Percentiles rank a stretch among this genome's conserved stretches.
phyloP scores from a whole-genome alignment of 345 rosid species.

The Lumnitzera racemosa region DNA sequence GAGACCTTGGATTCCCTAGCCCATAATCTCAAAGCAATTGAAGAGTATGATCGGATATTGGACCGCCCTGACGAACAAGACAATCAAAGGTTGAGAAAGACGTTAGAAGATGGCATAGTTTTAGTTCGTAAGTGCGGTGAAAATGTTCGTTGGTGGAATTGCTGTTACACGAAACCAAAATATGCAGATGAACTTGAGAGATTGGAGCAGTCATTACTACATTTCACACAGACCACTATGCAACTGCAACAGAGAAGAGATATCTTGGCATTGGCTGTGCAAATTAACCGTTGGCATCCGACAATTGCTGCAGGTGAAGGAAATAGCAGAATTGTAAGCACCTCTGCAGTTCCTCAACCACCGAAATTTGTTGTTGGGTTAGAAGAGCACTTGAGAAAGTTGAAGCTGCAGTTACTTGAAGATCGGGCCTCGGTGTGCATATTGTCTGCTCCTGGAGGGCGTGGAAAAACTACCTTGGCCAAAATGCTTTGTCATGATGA shows the following conservation, averaged over 20 bases:
- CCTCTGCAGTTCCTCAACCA: slow-evolving; percentile 22
- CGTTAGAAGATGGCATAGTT: too few relatives aligned
- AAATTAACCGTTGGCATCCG: background rate
- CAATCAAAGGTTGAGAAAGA: too few relatives aligned
- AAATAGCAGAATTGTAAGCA: background rate
- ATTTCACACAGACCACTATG: slow-evolving; percentile 12
- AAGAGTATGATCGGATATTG: background rate
- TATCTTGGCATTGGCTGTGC: background rate
- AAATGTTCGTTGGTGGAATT: too few relatives aligned
- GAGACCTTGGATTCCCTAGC: slow-evolving; percentile 13
- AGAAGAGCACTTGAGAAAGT: slow-evolving; percentile 26
- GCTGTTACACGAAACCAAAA: too few relatives aligned
- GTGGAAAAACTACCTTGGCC: slow-evolving; percentile 49
- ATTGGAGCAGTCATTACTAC: slow-evolving; percentile 9
- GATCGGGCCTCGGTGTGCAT: slow-evolving; percentile 15
- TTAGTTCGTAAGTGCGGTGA: too few relatives aligned
- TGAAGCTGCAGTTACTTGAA: slow-evolving; percentile 30
- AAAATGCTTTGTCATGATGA: slow-evolving; percentile 28
- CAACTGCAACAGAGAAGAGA: slow-evolving; percentile 17
- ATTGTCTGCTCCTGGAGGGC: slow-evolving; percentile 51
- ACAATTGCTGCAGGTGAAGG: background rate
- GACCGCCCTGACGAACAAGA: too few relatives aligned
- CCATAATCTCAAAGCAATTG: background rate
- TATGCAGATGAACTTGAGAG: slow-evolving; percentile 12
- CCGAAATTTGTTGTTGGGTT: slow-evolving; percentile 24